A percentile compares a stretch with the other conserved stretches of the same genome.
phyloP scores from a whole-genome alignment of 768 basidiomycete species.

The Trichaptum fuscoviolaceum region DNA sequence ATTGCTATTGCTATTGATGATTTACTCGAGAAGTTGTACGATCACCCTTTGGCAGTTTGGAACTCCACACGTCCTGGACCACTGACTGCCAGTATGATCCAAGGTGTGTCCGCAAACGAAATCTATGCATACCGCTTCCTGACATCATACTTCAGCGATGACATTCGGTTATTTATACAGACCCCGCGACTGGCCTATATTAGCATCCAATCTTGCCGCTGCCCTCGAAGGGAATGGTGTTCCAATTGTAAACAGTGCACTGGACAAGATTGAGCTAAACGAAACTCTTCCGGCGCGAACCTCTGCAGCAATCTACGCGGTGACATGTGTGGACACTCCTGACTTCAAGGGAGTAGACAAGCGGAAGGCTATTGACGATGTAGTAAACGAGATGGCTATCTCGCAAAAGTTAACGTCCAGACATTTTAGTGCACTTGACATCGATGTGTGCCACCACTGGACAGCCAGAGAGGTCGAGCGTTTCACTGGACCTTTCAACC shows the following conservation, averaged over 20 bases:
- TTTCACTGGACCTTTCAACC: conserved; percentile 18
- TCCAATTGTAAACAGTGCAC: conserved; percentile 17
- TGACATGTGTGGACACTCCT: conserved; percentile 25
- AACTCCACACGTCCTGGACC: conserved; percentile 20
- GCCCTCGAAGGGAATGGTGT: conserved; percentile 23
- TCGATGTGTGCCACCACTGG: conserved; percentile 22
- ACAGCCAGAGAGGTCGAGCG: conserved; percentile 11
- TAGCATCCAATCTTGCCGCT: conserved; percentile 15
- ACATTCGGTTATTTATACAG: conserved; percentile 16
- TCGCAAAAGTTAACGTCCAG: conserved; percentile 16
- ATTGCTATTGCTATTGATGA: conserved; percentile 19
- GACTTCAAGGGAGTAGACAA: conserved; percentile 16
- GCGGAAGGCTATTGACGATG: conserved; percentile 15
- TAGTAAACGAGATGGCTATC: conserved; percentile 21
- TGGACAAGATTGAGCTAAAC: conserved; percentile 14
- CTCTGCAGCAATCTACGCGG: conserved; percentile 22
- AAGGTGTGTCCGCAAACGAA: conserved; percentile 14
- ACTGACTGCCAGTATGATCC: conserved; percentile 21
- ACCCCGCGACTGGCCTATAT: conserved; percentile 19
- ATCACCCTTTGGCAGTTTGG: conserved; percentile 22
- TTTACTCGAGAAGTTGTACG: conserved; percentile 19
- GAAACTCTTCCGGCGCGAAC: conserved; percentile 11
- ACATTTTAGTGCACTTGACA: conserved; percentile 15
- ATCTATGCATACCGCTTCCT: neutral
- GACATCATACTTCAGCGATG: neutral